phyloP scores from a whole-genome alignment of 1,284 basidiomycete species.

The Ustilago lituana region DNA sequence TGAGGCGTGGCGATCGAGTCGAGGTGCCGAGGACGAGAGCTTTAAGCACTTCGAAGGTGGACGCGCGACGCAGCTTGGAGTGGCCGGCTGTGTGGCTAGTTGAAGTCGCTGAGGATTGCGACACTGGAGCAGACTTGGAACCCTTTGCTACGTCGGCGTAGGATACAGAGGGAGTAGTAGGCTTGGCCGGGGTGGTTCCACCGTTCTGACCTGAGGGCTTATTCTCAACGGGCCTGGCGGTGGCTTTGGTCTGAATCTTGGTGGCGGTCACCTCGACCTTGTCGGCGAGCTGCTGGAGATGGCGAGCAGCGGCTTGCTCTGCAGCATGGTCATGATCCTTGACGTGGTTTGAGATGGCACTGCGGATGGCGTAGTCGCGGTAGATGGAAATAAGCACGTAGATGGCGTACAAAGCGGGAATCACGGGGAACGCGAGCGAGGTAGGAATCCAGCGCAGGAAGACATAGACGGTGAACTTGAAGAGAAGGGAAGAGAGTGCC shows the following conservation, averaged over 20 bases:
- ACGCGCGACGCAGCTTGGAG: slow-evolving; percentile 15
- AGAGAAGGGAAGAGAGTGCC: slow-evolving; percentile 45
- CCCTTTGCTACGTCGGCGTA: slow-evolving; percentile 40
- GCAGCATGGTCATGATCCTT: slow-evolving; percentile 14
- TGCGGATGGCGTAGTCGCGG: slow-evolving; percentile 42
- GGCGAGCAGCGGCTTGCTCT: slow-evolving; percentile 17
- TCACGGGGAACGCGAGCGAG: slow-evolving; percentile 35
- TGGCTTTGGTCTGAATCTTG: slow-evolving; percentile 35
- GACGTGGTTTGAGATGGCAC: slow-evolving; percentile 26
- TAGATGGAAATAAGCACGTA: slow-evolving; percentile 46
- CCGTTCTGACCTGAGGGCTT: slow-evolving; percentile 26
- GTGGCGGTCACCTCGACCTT: slow-evolving; percentile 36
- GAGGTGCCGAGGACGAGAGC: slow-evolving; percentile 53
- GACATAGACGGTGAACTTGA: slow-evolving; percentile 55
- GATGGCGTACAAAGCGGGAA: slow-evolving; percentile 50
- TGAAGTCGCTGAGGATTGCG: neutral
- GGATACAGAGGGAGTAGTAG: slow-evolving; percentile 14
- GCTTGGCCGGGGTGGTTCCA: slow-evolving; percentile 3
- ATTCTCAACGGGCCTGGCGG: slow-evolving; percentile 32
- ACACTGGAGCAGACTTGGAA: slow-evolving; percentile 11
- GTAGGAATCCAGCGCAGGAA: slow-evolving; percentile 63
- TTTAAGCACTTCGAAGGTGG: slow-evolving; percentile 33
- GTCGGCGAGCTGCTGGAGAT: slow-evolving; percentile 49
- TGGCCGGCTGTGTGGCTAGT: neutral
- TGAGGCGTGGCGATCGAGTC: slow-evolving; percentile 47